A percentile compares a stretch with the other conserved stretches of the same genome.
These are phyloP conservation scores for Scleroderma citrinum DNA, from an alignment of 768 basidiomycete species.

Conservation along the genomic window DNA sequence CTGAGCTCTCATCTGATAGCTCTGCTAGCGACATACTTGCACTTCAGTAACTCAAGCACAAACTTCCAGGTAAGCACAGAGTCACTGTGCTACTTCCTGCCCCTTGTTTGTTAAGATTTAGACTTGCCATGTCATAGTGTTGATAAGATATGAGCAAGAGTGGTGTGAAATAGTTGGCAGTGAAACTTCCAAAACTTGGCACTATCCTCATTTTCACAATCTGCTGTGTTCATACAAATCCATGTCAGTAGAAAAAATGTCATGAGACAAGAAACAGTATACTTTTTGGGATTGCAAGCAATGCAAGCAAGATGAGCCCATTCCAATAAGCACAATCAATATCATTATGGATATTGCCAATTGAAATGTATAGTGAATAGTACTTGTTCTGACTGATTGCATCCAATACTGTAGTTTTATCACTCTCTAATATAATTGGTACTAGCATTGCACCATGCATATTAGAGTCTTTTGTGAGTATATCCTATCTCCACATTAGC, in stretches of 20 bases:
- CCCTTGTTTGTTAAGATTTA: conserved; percentile 13
- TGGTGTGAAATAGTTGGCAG: conserved; percentile 24
- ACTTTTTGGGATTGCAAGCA: conserved; percentile 29
- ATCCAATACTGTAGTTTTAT: conserved; percentile 9
- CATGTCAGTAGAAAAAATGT: background rate
- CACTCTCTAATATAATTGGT: conserved; percentile 6
- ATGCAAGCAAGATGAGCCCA: conserved; percentile 7
- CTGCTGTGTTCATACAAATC: background rate
- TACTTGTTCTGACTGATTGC: conserved; percentile 8
- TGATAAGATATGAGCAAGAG: conserved; percentile 20
- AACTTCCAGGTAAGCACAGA: too few relatives aligned
- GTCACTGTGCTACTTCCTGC: too few relatives aligned
- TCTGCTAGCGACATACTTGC: too few relatives aligned
- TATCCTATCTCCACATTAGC: conserved; percentile 29
- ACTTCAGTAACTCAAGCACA: too few relatives aligned
- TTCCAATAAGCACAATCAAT: conserved; percentile 4
- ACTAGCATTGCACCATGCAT: conserved; percentile 10
- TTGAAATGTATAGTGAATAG: conserved; percentile 7
- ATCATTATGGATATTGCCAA: conserved; percentile 9
- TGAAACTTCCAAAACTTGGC: conserved; percentile 15
- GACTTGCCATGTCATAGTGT: conserved; percentile 23
- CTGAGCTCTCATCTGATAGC: too few relatives aligned
- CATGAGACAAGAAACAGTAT: background rate
- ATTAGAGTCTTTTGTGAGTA: conserved; percentile 13
- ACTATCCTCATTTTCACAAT: conserved; percentile 5